phyloP scores from a whole-genome alignment of 2,329 filamentous ascomycete species.

The Lachnellula suecica region DNA sequence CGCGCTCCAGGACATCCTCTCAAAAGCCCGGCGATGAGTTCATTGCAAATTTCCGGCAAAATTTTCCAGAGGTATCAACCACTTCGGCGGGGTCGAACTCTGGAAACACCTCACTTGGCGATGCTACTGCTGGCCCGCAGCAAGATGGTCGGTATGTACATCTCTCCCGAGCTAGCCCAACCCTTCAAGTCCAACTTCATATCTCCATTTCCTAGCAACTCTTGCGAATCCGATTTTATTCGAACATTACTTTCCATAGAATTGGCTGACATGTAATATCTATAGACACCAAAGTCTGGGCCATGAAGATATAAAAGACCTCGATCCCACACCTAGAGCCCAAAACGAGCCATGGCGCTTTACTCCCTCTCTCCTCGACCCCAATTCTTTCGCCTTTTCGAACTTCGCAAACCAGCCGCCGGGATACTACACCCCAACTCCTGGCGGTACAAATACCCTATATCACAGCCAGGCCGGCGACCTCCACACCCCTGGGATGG shows the following conservation, averaged over 20 bases:
- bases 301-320: slow-evolving; percentile 58
- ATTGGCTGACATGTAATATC: slow-evolving; percentile 8
- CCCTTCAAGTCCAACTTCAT: neutral
- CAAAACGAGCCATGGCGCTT: slow-evolving; percentile 83
- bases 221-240: neutral
- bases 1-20: slow-evolving; percentile 54
- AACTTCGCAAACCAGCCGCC: slow-evolving; percentile 77
- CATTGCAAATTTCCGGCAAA: slow-evolving; percentile 79
- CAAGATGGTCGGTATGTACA: slow-evolving; percentile 22
- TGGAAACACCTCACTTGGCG: slow-evolving; percentile 27
- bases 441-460: slow-evolving; percentile 74
- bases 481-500: slow-evolving; percentile 81
- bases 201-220: too few species aligned
- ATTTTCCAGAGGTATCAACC: slow-evolving; percentile 70
- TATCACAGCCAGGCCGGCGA: slow-evolving; percentile 85
- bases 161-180: slow-evolving; percentile 2
- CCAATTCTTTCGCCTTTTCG: slow-evolving; percentile 78
- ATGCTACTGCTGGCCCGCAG: slow-evolving; percentile 26
- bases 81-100: slow-evolving; percentile 44
- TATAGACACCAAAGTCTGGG: slow-evolving; percentile 29
- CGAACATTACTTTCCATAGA: neutral
- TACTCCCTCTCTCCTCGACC: slow-evolving; percentile 85
- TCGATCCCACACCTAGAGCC: slow-evolving; percentile 79
- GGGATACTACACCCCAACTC: slow-evolving; percentile 86
- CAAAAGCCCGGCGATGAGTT: slow-evolving; percentile 87